Base-by-base conservation (phyloP, 2,329 filamentous ascomycete species). In the Graphilbum ipis-grandicollis region DNA sequence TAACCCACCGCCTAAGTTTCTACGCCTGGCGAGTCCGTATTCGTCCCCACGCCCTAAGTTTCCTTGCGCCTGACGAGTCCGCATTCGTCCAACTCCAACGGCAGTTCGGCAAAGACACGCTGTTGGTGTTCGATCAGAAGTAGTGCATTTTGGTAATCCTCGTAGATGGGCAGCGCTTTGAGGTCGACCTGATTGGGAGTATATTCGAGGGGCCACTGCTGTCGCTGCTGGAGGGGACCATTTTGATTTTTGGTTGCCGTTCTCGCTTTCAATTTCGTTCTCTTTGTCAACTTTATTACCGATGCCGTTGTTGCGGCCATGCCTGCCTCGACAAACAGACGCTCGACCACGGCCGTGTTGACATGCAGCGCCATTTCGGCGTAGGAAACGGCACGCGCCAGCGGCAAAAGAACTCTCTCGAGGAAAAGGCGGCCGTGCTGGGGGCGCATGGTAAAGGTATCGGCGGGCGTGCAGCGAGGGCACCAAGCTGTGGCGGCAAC, bases 361-460 rank as follows among this genome's bases (percentile, higher is more conserved):
- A 43, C 40, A 9, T 41, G 37, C 28, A 36, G 1, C 4, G 39
- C 13, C 39, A 44, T 34, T 25, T 41, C 41, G 15, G 37, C 33
- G 25, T 38, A 44, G 21, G 17, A 33, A 15, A 31, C 7, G 1
- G 9, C 6, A 35, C 35, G n/a, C 3, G 42, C 39, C 19, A 44
- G 22, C 9, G 42, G 42, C 19, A 38, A 35, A 14, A 44, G 33
- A 25, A 43, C 38, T 15, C 50, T 7, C 19, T 43, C 39, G 2
- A 43, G 34, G 8, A 43, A 41, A 15, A 45, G 29, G 10, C 35
- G 43, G 10, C 38, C 38, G 34, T 45, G 43, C 34, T 43, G 37
- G 15, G 33, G 21, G 7, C 35, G 41, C 43, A 45, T 41, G 13
- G 34, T 35, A n/a, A 45, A 43, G 9, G 23, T 30, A 26, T 39